Evolutionary conservation across 192 early-diverging fungal species (phyloP).

Genomic region (Podila clonocystis): DNA sequence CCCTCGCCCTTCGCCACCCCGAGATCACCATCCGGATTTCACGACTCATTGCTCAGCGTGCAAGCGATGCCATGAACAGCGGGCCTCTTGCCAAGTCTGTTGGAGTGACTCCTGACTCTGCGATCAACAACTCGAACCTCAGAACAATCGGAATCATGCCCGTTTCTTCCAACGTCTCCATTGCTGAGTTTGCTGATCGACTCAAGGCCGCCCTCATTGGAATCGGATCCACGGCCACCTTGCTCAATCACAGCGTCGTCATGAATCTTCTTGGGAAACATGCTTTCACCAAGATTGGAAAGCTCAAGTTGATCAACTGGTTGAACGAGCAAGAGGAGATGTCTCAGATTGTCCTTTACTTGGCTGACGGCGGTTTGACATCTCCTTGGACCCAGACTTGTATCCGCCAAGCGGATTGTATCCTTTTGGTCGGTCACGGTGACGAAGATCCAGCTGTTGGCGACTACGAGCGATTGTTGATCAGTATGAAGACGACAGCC

Average conservation of each 20-base stretch:
- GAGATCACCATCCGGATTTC: constrained; percentile 93
- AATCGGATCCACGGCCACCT: constrained; percentile 75
- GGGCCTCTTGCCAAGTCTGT: constrained; percentile 10
- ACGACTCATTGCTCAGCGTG: constrained; percentile 81
- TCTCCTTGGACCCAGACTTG: constrained; percentile 96
- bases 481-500: constrained; percentile 97
- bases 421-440: constrained; percentile 92
- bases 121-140: constrained; percentile 91
- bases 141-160: constrained; percentile 96
- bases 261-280: constrained; percentile 87
- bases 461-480: constrained; percentile 90
- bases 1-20: constrained; percentile 88
- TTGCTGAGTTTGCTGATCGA: constrained; percentile 88
- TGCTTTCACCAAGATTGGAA: constrained; percentile 91
- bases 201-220: constrained; percentile 76
- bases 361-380: constrained; percentile 91
- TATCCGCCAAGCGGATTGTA: constrained; percentile 96
- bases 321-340: constrained; percentile 94
- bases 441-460: constrained; percentile 90
- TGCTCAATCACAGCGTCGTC: constrained; percentile 86
- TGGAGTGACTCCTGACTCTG: constrained; percentile 58
- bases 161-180: constrained; percentile 80
- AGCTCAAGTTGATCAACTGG: constrained; percentile 94
- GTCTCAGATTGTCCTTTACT: constrained; percentile 88
- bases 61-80: constrained; percentile 38